Evolutionary conservation across 2,329 filamentous ascomycete genomes (phyloP), one percentile per base, ranked within the genome.

Genomic region (Aureobasidium mangrovei): DNA sequence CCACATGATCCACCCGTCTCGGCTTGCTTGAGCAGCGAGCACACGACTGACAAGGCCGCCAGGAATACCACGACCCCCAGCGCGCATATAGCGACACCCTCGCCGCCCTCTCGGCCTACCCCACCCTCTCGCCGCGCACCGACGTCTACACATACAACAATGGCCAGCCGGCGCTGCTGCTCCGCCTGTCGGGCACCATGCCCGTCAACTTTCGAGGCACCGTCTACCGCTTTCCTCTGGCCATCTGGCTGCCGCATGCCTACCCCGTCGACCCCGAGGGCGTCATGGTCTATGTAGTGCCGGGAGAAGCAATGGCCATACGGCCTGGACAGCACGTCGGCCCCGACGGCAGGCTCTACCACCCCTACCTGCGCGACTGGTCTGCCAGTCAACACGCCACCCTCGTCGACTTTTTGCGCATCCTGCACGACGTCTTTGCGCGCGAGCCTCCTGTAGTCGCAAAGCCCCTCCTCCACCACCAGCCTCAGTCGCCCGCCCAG

Each of bases 141-240:
- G 91, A 97, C 69, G 91, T 97, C 49, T 94, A 97, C 72, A 97
- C 91, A 54, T 95, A 91, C 68, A 86, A 95, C 62, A 88, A 88
- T 76, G 93, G 93, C 64, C 76, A 80, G 60, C 91, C 90, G 9
- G 88, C 90, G 47, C 81, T 98, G 31, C 84, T 98, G 53, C 77
- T 98, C 47, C 87, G 88, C 62, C 79, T 98, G 52, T 82, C 82
- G 38, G 93, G 93, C 60, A 97, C 91, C 3, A 73, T 98, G 36
- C 91, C 93, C n/a, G 91, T 95, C 57, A 77, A 80, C 62, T 98
- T 97, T 72, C 85, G 91, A 63, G 91, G 91, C 65, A 85, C 82
- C 29, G 86, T 84, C 4, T 98, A 97, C 71, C 82, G 88, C 60
- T 97, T 97, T 63, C 93, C 93, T 26, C 76, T 98, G 60, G 86